Evolutionary conservation across 352 stramenopile genomes (phyloP).

Genomic region (Phytophthora citricola): DNA sequence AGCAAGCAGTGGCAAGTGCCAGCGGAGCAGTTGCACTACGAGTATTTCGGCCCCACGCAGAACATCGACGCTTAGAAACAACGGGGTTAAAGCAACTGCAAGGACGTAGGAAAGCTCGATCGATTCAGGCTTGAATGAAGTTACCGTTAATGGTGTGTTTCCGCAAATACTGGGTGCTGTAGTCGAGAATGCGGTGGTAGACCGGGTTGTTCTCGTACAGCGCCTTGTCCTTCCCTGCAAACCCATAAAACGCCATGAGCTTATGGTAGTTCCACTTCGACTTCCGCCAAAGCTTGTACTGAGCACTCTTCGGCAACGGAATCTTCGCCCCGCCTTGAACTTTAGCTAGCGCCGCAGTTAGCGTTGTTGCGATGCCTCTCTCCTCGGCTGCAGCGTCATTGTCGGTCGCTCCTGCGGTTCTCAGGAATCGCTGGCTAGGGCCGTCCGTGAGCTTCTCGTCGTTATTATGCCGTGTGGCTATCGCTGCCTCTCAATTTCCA

Average conservation of each 20-base stretch:
- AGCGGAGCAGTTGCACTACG: conserved; percentile 55
- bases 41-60: conserved; percentile 69
- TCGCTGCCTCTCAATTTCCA: not conserved
- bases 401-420: not conserved
- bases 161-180: not conserved
- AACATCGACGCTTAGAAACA: conserved; percentile 34
- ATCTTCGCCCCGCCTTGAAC: not conserved
- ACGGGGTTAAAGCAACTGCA: no score
- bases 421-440: not conserved
- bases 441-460: not conserved
- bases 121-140: not conserved
- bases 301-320: not conserved
- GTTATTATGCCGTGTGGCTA: not conserved
- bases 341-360: not conserved
- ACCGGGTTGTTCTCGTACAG: not conserved
- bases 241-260: not conserved
- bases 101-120: not conserved
- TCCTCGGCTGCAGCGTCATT: not conserved
- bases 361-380: not conserved
- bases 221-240: not conserved
- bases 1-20: conserved; percentile 44
- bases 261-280: not conserved
- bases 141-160: not conserved
- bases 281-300: not conserved
- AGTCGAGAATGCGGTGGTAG: not conserved